Evolutionary conservation across 169 alveolate genomes (phyloP).

Genomic region (Eimeria necatrix): DNA sequence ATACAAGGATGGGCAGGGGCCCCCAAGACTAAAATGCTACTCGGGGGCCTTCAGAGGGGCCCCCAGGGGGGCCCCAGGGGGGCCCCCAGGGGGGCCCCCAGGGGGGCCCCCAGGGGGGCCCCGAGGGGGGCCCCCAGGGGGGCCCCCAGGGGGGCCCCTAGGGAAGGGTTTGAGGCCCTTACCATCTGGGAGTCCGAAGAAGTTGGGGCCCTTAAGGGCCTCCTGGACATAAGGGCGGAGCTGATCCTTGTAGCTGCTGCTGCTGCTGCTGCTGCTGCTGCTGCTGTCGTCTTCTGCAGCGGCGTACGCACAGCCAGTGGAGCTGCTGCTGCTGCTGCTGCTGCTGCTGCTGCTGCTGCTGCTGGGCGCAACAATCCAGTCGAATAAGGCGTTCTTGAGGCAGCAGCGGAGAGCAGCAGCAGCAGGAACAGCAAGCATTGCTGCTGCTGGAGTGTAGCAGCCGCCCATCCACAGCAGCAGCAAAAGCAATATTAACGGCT

Average conservation of each 20-base stretch:
- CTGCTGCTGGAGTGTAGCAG: conserved; percentile 31
- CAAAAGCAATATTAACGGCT: not conserved
- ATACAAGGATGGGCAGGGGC: no score
- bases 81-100: no score
- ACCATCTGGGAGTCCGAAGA: conserved; percentile 27
- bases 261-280: not conserved
- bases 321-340: not conserved
- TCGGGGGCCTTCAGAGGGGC: no score
- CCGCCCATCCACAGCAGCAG: conserved; percentile 57
- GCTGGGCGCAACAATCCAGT: not conserved
- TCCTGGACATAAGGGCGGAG: not conserved
- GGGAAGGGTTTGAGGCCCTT: not conserved
- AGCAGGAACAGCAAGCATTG: conserved; percentile 35
- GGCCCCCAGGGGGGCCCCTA: no score
- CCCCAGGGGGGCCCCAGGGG: no score
- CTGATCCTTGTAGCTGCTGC: not conserved
- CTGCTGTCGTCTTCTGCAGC: not conserved
- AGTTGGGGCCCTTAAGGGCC: conserved; percentile 18
- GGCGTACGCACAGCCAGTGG: not conserved
- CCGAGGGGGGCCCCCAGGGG: no score
- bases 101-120: no score
- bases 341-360: not conserved
- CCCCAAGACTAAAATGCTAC: no score
- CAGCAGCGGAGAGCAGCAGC: conserved; percentile 31
- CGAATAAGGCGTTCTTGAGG: not conserved